phyloP scores from a whole-genome alignment of 345 rosid species.

The Clarkia xantiana region DNA sequence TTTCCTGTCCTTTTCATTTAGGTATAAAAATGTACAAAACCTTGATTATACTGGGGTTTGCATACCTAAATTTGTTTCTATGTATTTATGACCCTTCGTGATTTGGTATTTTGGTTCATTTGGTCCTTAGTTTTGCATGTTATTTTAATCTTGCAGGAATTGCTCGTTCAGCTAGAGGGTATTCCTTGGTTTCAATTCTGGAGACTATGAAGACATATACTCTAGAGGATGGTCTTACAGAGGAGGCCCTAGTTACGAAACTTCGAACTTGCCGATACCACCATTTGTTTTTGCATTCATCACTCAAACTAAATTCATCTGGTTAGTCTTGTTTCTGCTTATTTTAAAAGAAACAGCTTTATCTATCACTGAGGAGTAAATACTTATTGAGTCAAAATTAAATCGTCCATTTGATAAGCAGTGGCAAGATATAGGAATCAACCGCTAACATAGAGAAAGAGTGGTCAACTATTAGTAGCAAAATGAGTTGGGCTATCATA shows the following conservation, averaged over 20 bases:
- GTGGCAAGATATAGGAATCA: no score
- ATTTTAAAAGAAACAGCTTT: neutral
- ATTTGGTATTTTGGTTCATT: neutral
- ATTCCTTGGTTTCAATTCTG: conserved; percentile 52
- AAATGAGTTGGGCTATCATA: no score
- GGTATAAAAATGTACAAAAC: no score
- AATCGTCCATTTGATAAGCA: no score
- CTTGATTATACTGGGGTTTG: no score
- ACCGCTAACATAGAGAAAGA: no score
- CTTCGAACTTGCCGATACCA: conserved; percentile 79
- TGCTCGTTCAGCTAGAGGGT: conserved; percentile 87
- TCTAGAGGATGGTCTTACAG: conserved; percentile 79
- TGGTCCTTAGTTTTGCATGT: conserved; percentile 1
- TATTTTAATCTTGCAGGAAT: conserved; percentile 32
- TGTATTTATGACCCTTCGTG: no score
- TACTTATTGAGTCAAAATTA: neutral
- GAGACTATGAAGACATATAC: conserved; percentile 96
- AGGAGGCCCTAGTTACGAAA: conserved; percentile 87
- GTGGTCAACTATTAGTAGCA: no score
- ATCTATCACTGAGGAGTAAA: neutral
- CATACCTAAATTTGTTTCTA: no score
- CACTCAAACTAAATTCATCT: conserved; percentile 62
- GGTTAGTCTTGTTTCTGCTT: conserved; percentile 31
- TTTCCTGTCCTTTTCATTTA: no score
- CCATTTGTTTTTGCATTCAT: conserved; percentile 72